Percentiles rank a stretch among this genome's conserved stretches.
Conservation (phyloP, 108 stramenopile genomes). For the Asterionellopsis glacialis region DNA sequence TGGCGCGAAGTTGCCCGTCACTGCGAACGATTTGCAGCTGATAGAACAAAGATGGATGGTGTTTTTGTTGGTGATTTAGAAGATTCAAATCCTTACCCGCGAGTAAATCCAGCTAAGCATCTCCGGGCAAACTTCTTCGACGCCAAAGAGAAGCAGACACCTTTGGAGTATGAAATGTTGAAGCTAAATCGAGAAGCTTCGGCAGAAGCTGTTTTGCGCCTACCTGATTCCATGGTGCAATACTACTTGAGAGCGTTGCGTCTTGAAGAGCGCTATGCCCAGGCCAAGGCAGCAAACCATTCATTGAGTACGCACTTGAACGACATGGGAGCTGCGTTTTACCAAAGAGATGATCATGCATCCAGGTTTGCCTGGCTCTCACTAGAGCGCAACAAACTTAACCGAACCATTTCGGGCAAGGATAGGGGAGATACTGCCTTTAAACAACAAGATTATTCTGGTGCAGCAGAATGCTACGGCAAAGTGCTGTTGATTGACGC, state of each 20-base stretch:
- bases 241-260: conserved; percentile 64
- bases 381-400: conserved; percentile 42
- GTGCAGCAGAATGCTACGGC: conserved; percentile 67
- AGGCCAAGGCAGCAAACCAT: conserved; percentile 41
- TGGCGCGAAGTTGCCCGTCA: conserved; percentile 71
- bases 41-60: conserved; percentile 53
- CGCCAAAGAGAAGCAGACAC: conserved; percentile 4
- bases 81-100: conserved; percentile 48
- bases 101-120: conserved; percentile 32
- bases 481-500: conserved; percentile 58
- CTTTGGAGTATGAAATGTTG: background rate
- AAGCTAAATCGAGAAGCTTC: conserved; percentile 52
- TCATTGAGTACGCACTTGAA: conserved; percentile 21
- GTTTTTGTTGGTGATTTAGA: conserved; percentile 58
- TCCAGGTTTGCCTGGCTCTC: conserved; percentile 25
- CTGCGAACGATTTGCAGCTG: conserved; percentile 68
- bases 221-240: conserved; percentile 47
- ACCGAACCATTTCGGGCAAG: conserved; percentile 41
- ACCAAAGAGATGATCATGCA: conserved; percentile 9
- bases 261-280: conserved; percentile 70
- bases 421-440: conserved; percentile 68
- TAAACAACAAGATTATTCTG: conserved; percentile 44
- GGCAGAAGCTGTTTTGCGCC: conserved; percentile 64
- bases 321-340: conserved; percentile 16
- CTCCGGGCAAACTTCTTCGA: conserved; percentile 28